Conservation (phyloP, 441 rosid species). For the Eruca vesicaria region DNA sequence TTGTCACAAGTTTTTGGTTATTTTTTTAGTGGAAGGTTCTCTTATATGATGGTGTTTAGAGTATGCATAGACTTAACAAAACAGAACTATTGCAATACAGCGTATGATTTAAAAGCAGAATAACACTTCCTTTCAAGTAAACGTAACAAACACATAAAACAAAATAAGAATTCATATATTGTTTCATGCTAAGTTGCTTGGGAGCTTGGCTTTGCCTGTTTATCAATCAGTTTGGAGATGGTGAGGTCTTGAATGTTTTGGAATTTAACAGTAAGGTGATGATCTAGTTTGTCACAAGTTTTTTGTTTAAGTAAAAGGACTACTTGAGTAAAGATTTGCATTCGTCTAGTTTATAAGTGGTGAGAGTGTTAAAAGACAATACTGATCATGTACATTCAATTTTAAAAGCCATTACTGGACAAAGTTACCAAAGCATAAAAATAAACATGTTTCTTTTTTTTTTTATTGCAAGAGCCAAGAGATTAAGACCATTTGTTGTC, state of each 20-base stretch:
- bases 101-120: neutral
- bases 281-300: too few relatives aligned
- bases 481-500: neutral
- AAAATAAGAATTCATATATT: too few relatives aligned
- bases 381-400: slow-evolving; percentile 8
- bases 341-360: slow-evolving; percentile 1
- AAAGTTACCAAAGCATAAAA: slow-evolving; percentile 10
- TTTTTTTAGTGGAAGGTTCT: neutral
- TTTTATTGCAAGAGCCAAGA: slow-evolving; percentile 6
- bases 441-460: neutral
- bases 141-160: too few relatives aligned
- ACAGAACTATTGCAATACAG: neutral
- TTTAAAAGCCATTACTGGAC: slow-evolving; percentile 1
- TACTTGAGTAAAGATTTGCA: too few relatives aligned
- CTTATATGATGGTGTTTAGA: slow-evolving; percentile 11
- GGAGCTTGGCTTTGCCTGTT: slow-evolving; percentile 83
- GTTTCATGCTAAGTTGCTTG: slow-evolving; percentile 71
- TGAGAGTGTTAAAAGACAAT: neutral
- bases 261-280: too few relatives aligned
- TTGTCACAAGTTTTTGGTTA: neutral
- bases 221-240: slow-evolving; percentile 60
- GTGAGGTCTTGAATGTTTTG: neutral
- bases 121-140: too few relatives aligned
- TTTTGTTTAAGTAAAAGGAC: too few relatives aligned
- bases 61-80: neutral